A percentile compares a stretch with the other conserved stretches of the same genome.
These are phyloP conservation scores for Rhodotorula sp. DNA, from an alignment of 1,284 basidiomycete genomes.

Conservation along the genomic window DNA sequence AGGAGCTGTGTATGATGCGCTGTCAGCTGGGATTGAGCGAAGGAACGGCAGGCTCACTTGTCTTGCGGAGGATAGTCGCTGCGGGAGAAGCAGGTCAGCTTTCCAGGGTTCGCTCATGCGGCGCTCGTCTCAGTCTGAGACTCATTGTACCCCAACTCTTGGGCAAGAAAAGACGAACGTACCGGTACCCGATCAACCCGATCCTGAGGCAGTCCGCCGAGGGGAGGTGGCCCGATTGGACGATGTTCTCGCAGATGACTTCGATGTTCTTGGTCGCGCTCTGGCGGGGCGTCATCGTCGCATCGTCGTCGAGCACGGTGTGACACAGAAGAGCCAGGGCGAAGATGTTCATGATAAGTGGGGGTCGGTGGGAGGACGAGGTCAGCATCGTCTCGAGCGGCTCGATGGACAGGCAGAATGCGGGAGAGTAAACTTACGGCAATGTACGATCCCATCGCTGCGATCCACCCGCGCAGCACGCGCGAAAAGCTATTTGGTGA, in stretches of 20 bases:
- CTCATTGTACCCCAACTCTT: fast-evolving
- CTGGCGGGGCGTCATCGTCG: no score
- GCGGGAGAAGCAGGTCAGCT: neutral
- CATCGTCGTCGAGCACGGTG: no score
- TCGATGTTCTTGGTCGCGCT: slow-evolving; percentile 94
- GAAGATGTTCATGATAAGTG: neutral
- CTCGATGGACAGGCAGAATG: neutral
- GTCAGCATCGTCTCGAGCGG: neutral
- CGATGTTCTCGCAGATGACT: slow-evolving; percentile 92
- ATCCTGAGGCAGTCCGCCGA: slow-evolving; percentile 71
- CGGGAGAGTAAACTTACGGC: slow-evolving; percentile 37
- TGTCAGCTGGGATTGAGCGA: neutral
- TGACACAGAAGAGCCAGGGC: no score
- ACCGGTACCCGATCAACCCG: slow-evolving; percentile 69
- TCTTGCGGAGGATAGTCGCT: slow-evolving; percentile 93
- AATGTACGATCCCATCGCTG: slow-evolving; percentile 53
- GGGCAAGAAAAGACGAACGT: neutral
- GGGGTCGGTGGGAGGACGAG: neutral
- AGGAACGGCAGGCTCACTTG: slow-evolving; percentile 51
- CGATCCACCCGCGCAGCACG: neutral
- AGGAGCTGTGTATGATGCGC: slow-evolving; percentile 45
- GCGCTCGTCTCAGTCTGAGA: neutral
- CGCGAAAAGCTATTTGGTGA: neutral
- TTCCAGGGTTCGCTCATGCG: neutral
- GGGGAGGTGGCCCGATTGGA: slow-evolving; percentile 87